Conservation (phyloP, 148 eudicot genomes). For the Agrostemma githago region DNA sequence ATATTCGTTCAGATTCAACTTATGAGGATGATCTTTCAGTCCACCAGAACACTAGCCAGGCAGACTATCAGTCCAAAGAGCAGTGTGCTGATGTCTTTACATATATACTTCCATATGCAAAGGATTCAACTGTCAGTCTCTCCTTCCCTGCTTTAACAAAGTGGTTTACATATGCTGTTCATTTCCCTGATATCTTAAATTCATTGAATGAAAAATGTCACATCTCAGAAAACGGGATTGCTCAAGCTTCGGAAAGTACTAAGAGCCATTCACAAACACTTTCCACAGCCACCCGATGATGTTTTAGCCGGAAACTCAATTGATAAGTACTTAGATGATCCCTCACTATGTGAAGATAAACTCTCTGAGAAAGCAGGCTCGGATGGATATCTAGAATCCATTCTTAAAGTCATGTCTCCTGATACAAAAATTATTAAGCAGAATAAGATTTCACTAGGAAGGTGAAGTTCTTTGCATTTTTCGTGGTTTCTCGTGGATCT, state of each 20-base stretch:
- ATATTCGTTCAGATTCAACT: constrained; percentile 79
- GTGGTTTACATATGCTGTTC: not conserved
- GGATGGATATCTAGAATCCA: constrained; percentile 60
- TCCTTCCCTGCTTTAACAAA: constrained; percentile 1
- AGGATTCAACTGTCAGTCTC: constrained; percentile 83
- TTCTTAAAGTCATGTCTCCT: constrained; percentile 50
- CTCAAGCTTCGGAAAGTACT: constrained; percentile 84
- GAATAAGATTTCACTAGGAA: constrained; percentile 35
- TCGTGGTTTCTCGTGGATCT: constrained; percentile 10
- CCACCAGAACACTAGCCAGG: constrained; percentile 85
- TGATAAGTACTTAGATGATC: constrained; percentile 82
- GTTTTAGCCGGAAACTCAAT: constrained; percentile 72
- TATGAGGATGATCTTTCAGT: constrained; percentile 74
- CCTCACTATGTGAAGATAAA: constrained; percentile 73
- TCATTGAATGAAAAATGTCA: constrained; percentile 24
- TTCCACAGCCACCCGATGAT: constrained; percentile 85
- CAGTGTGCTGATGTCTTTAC: constrained; percentile 98
- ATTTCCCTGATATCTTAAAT: constrained; percentile 15
- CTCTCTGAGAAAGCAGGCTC: constrained; percentile 88
- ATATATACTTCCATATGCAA: constrained; percentile 93
- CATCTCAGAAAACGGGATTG: constrained; percentile 72
- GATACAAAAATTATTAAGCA: constrained; percentile 46
- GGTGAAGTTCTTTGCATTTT: constrained; percentile 38
- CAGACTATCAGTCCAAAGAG: constrained; percentile 96
- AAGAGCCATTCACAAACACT: constrained; percentile 94